Percentiles rank a stretch among this genome's conserved stretches.
phyloP scores from a whole-genome alignment of 495 filamentous ascomycete species.

The Neurospora sp. region DNA sequence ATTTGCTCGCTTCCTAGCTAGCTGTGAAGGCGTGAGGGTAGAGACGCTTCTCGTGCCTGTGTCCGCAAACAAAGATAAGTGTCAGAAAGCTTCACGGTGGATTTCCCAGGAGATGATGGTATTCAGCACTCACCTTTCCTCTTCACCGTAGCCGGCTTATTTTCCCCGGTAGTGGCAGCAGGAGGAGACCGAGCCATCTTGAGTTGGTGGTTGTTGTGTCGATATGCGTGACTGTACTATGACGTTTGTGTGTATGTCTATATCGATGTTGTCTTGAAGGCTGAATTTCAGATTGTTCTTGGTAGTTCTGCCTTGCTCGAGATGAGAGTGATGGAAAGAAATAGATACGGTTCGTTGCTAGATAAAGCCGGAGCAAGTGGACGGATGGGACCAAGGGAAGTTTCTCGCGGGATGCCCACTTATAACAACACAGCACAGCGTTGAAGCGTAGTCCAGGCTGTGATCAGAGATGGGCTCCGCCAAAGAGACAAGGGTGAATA shows the following conservation, averaged over 20 bases:
- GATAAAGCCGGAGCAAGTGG: neutral
- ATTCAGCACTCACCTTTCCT: conserved; percentile 23
- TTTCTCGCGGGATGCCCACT: neutral
- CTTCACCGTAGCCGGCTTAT: conserved; percentile 13
- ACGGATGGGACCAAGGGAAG: neutral
- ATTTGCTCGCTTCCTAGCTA: conserved; percentile 75
- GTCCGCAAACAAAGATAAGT: neutral
- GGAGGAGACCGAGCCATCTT: conserved; percentile 11
- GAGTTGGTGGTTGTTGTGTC: neutral
- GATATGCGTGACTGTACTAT: neutral
- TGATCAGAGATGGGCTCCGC: neutral
- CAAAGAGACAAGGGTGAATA: neutral
- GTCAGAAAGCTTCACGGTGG: neutral
- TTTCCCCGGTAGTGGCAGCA: conserved; percentile 18
- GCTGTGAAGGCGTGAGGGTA: conserved; percentile 61
- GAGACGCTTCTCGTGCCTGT: conserved; percentile 58
- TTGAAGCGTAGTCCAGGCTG: neutral
- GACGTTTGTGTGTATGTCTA: neutral
- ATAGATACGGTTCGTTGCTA: neutral
- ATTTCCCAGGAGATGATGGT: neutral
- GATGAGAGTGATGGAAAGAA: neutral
- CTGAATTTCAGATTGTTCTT: neutral
- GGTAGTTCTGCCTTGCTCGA: neutral
- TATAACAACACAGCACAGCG: neutral
- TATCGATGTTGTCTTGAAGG: neutral